phyloP scores from a whole-genome alignment of 176 grass and related monocot genomes.

The Calamus simplicifolius region DNA sequence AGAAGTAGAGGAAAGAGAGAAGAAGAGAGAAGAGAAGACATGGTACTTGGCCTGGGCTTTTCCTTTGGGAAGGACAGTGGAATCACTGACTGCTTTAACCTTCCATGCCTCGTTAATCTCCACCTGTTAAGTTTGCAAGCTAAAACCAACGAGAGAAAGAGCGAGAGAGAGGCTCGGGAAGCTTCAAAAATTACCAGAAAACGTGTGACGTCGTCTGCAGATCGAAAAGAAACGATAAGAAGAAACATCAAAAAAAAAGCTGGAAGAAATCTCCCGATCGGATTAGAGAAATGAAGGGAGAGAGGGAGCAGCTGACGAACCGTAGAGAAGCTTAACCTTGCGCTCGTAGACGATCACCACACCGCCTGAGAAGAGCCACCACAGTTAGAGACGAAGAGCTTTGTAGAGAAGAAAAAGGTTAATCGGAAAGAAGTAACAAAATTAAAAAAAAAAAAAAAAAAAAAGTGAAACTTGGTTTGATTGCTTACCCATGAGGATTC shows the following conservation, averaged over 20 bases:
- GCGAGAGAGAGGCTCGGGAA: neutral
- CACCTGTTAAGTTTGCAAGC: slow-evolving; percentile 23
- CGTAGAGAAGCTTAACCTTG: slow-evolving; percentile 85
- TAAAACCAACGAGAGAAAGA: neutral
- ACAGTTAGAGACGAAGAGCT: too few relatives aligned
- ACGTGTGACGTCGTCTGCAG: slow-evolving; percentile 67
- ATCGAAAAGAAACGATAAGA: neutral
- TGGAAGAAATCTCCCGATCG: neutral
- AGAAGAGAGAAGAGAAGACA: neutral
- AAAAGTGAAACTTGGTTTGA: neutral
- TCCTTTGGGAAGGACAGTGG: slow-evolving; percentile 54
- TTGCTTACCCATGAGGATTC: slow-evolving; percentile 85
- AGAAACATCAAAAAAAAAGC: neutral
- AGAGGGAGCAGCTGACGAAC: slow-evolving; percentile 27
- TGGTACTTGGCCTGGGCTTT: slow-evolving; percentile 84
- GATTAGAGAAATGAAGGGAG: neutral
- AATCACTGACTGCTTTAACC: slow-evolving; percentile 39
- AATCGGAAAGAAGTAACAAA: neutral
- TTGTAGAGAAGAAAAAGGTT: too few relatives aligned
- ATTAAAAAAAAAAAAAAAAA: neutral
- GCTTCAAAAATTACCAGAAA: slow-evolving; percentile 38
- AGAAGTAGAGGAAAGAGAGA: neutral
- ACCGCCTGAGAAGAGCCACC: slow-evolving; percentile 41
- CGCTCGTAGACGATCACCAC: slow-evolving; percentile 90
- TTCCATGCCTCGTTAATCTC: slow-evolving; percentile 67